Percentiles rank a stretch among this genome's conserved stretches.
phyloP scores from a whole-genome alignment of 768 basidiomycete species.

The Macrolepiota albuminosa region DNA sequence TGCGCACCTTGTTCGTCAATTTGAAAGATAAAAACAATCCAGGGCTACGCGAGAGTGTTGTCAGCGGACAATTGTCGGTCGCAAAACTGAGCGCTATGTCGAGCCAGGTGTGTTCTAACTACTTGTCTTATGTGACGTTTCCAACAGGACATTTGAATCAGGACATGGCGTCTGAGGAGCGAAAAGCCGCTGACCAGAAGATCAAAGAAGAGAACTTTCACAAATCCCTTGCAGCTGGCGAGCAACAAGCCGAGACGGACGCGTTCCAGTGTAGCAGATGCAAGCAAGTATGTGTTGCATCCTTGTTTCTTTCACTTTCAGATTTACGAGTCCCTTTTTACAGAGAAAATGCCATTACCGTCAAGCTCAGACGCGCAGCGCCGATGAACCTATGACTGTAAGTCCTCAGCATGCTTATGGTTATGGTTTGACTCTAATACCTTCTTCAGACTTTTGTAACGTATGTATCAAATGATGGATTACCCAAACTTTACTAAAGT shows the following conservation, averaged over 20 bases:
- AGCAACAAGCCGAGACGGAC: slow-evolving; percentile 91
- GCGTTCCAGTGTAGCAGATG: slow-evolving; percentile 96
- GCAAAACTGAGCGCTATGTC: slow-evolving; percentile 75
- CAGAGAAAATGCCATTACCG: slow-evolving; percentile 87
- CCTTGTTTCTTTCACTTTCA: background rate
- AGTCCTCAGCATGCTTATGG: slow-evolving; percentile 22
- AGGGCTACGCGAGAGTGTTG: slow-evolving; percentile 74
- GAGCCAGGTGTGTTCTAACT: slow-evolving; percentile 54
- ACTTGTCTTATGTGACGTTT: background rate
- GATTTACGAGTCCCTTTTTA: background rate
- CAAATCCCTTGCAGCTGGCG: slow-evolving; percentile 85
- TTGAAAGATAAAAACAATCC: slow-evolving; percentile 96
- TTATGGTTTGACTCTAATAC: background rate
- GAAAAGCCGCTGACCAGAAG: slow-evolving; percentile 77
- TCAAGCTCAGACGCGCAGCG: slow-evolving; percentile 95
- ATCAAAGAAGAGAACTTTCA: slow-evolving; percentile 85
- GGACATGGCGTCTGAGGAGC: slow-evolving; percentile 96
- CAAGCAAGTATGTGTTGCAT: slow-evolving; percentile 59
- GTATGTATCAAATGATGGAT: slow-evolving; percentile 31
- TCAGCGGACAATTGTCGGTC: slow-evolving; percentile 72
- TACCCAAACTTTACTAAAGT: background rate
- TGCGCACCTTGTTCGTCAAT: slow-evolving; percentile 87
- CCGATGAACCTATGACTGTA: slow-evolving; percentile 98
- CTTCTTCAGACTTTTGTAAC: slow-evolving; percentile 77
- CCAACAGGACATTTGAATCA: slow-evolving; percentile 22